phyloP scores from a whole-genome alignment of 2,329 filamentous ascomycete genomes.

The Aspergillus transmontanensis region DNA sequence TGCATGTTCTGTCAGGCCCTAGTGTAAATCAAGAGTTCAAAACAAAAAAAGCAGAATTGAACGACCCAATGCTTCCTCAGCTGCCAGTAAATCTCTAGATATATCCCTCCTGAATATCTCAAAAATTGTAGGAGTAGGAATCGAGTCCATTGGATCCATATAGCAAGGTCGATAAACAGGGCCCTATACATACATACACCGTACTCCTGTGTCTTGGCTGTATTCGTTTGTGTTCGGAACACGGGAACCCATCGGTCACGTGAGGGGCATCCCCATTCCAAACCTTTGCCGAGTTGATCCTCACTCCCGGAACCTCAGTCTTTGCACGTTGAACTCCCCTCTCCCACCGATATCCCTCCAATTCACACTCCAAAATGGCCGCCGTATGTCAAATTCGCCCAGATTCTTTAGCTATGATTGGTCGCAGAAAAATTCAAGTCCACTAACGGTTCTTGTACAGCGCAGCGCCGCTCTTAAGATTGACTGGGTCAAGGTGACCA shows the following conservation, averaged over 20 bases:
- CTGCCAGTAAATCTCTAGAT: neutral
- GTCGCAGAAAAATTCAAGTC: conserved; percentile 5
- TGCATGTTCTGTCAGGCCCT: conserved; percentile 26
- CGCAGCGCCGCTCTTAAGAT: conserved; percentile 98
- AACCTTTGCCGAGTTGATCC: conserved; percentile 43
- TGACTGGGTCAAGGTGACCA: conserved; percentile 96
- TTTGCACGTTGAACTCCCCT: conserved; percentile 39
- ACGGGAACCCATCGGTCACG: conserved; percentile 32
- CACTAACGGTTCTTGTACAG: conserved; percentile 53
- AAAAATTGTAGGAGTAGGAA: neutral
- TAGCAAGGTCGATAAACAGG: neutral
- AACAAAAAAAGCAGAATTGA: conserved; percentile 32
- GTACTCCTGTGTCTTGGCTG: conserved; percentile 6
- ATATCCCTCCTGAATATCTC: neutral
- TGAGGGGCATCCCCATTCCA: conserved; percentile 33
- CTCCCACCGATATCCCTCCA: conserved; percentile 30
- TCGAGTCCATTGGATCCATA: no score
- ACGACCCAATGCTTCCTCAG: conserved; percentile 15
- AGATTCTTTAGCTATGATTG: neutral
- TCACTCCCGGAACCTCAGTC: conserved; percentile 36
- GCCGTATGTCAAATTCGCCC: conserved; percentile 35
- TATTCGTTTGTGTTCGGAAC: conserved; percentile 27
- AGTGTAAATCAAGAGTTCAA: conserved; percentile 42
- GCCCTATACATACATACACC: neutral
- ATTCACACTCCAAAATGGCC: conserved; percentile 44